phyloP scores from a whole-genome alignment of 768 basidiomycete genomes.

The Cystobasidium tubakii region DNA sequence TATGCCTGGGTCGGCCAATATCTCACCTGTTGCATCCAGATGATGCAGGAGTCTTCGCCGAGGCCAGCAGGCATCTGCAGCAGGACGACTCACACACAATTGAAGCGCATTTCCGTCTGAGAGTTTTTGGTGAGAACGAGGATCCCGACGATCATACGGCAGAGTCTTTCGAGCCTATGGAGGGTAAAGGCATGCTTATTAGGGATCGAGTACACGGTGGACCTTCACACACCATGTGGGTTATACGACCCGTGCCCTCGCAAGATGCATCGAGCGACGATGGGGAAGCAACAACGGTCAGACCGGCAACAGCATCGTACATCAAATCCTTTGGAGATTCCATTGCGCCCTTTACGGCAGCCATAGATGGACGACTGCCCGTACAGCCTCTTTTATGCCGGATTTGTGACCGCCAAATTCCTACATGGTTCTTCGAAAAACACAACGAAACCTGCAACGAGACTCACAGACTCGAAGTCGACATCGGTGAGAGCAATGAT shows the following conservation, averaged over 20 bases:
- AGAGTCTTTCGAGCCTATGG: constrained; percentile 66
- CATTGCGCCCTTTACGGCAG: constrained; percentile 71
- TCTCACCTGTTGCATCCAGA: constrained; percentile 70
- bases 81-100: constrained; percentile 91
- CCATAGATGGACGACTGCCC: constrained; percentile 61
- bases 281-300: constrained; percentile 33
- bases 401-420: constrained; percentile 93
- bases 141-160: constrained; percentile 44
- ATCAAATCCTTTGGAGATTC: constrained; percentile 49
- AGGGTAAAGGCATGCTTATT: constrained; percentile 98
- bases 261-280: constrained; percentile 20
- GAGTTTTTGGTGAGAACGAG: constrained; percentile 47
- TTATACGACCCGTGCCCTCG: constrained; percentile 42
- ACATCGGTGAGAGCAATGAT: constrained; percentile 89
- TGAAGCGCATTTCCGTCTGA: constrained; percentile 81
- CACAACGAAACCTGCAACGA: constrained; percentile 99
- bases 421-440: constrained; percentile 99
- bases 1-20: constrained; percentile 69
- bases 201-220: constrained; percentile 79
- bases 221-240: constrained; percentile 82
- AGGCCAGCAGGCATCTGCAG: constrained; percentile 74
- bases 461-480: constrained; percentile 89
- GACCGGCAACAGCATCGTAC: constrained; percentile 37
- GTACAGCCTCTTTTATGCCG: constrained; percentile 83
- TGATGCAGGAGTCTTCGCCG: constrained; percentile 75